Conservation (phyloP, 345 rosid genomes). For the Hibiscus tridactylites region DNA sequence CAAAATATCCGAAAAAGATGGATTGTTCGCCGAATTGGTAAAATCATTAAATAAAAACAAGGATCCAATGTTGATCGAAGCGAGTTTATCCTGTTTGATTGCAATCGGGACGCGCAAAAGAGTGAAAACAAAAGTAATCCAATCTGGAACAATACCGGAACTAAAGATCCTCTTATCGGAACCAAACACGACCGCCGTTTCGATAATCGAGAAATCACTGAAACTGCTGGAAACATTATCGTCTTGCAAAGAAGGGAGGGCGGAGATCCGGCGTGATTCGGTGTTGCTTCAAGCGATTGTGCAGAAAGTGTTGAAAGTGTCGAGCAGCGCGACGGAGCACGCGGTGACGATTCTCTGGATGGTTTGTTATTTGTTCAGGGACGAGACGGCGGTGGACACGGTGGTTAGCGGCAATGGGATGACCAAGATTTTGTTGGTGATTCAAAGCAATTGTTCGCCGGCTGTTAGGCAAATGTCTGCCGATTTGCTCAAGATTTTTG, state of each 20-base stretch:
- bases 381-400: conserved; percentile 52
- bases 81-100: conserved; percentile 47
- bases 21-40: conserved; percentile 34
- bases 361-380: conserved; percentile 55
- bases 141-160: conserved; percentile 26
- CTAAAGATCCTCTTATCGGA: conserved; percentile 39
- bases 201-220: conserved; percentile 59
- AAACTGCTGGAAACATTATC: conserved; percentile 51
- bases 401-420: conserved; percentile 57
- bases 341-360: conserved; percentile 82
- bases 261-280: conserved; percentile 34
- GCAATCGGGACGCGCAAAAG: conserved; percentile 47
- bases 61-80: conserved; percentile 44
- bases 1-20: conserved; percentile 48
- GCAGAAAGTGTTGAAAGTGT: conserved; percentile 61
- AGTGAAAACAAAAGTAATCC: conserved; percentile 36
- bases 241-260: conserved; percentile 59
- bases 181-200: conserved; percentile 20
- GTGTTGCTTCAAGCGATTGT: conserved; percentile 55
- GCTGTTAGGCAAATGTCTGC: conserved; percentile 61
- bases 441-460: conserved; percentile 80
- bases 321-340: conserved; percentile 66
- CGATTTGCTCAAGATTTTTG: conserved; percentile 60
- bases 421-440: conserved; percentile 64
- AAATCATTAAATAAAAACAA: conserved; percentile 30